Evolutionary conservation across 768 basidiomycete species (phyloP).

Genomic region (Auricularia auricula-judae): DNA sequence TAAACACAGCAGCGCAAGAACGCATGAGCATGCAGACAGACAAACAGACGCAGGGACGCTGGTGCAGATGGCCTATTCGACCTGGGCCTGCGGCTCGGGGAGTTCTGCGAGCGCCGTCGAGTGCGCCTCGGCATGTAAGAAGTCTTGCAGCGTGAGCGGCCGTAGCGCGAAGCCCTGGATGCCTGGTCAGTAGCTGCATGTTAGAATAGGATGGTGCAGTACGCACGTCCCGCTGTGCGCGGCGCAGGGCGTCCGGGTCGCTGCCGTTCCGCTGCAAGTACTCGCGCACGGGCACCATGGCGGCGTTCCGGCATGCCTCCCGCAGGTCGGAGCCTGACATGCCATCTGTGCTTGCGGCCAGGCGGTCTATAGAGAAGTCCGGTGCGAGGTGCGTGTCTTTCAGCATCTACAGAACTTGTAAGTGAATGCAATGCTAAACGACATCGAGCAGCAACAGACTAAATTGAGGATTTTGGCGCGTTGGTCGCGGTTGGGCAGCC

Average conservation of each 20-base stretch:
- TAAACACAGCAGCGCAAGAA: too few species aligned
- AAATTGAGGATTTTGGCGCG: slow-evolving; percentile 74
- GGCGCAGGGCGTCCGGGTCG: slow-evolving; percentile 1
- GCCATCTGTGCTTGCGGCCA: slow-evolving; percentile 64
- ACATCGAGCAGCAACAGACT: slow-evolving; percentile 29
- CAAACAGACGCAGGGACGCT: too few species aligned
- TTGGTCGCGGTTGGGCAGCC: slow-evolving; percentile 68
- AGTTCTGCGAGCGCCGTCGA: too few species aligned
- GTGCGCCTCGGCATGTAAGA: background rate
- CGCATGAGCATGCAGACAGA: too few species aligned
- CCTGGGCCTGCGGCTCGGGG: too few species aligned
- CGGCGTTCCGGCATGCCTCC: slow-evolving; percentile 87
- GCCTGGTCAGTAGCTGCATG: background rate
- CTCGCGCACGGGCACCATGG: slow-evolving; percentile 86
- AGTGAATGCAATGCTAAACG: background rate
- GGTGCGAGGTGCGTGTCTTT: slow-evolving; percentile 59
- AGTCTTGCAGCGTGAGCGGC: background rate
- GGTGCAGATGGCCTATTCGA: too few species aligned
- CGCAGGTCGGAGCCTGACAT: slow-evolving; percentile 84
- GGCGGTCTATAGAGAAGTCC: slow-evolving; percentile 43
- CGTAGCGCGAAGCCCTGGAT: background rate
- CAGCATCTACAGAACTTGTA: slow-evolving; percentile 57
- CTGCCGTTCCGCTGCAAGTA: slow-evolving; percentile 40
- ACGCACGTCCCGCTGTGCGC: background rate
- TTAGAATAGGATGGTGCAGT: too few species aligned